Evolutionary conservation across 768 basidiomycete genomes (phyloP).

Genomic region (Chlorophyllum brunneum): DNA sequence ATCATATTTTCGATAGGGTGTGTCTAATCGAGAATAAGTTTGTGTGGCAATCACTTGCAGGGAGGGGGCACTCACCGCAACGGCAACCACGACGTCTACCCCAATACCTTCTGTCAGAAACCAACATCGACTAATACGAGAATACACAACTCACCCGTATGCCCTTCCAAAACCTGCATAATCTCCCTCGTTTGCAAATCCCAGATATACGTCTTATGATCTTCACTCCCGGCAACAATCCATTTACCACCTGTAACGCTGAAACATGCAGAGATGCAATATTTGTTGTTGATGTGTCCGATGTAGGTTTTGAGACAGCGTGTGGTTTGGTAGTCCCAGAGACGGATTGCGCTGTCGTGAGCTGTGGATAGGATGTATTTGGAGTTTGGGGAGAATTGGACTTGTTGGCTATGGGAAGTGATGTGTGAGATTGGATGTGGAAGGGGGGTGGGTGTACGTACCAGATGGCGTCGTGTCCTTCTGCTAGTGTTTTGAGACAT

Average conservation of each 20-base stretch:
- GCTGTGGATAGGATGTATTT: conserved; percentile 93
- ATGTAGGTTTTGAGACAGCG: conserved; percentile 88
- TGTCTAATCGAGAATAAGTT: conserved; percentile 42
- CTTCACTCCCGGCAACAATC: conserved; percentile 91
- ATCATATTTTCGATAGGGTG: conserved; percentile 87
- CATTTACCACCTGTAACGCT: conserved; percentile 83
- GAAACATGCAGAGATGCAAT: conserved; percentile 81
- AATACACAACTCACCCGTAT: conserved; percentile 49
- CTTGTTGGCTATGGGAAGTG: conserved; percentile 61
- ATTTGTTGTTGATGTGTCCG: conserved; percentile 80
- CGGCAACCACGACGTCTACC: conserved; percentile 71
- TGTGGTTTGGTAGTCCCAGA: conserved; percentile 94
- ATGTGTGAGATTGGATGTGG: background rate
- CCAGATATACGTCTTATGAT: conserved; percentile 87
- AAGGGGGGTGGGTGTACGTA: conserved; percentile 25
- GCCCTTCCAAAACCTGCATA: conserved; percentile 76
- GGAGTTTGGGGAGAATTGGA: conserved; percentile 93
- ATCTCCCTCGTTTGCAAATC: conserved; percentile 86
- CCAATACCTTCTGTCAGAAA: background rate
- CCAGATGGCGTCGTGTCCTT: conserved; percentile 85
- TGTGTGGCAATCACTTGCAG: conserved; percentile 9
- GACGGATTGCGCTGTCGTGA: conserved; percentile 86
- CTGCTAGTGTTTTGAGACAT: conserved; percentile 93
- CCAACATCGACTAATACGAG: background rate
- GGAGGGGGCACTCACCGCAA: conserved; percentile 50